phyloP scores from a whole-genome alignment of 495 filamentous ascomycete species.

The Lentithecium fluviatile region DNA sequence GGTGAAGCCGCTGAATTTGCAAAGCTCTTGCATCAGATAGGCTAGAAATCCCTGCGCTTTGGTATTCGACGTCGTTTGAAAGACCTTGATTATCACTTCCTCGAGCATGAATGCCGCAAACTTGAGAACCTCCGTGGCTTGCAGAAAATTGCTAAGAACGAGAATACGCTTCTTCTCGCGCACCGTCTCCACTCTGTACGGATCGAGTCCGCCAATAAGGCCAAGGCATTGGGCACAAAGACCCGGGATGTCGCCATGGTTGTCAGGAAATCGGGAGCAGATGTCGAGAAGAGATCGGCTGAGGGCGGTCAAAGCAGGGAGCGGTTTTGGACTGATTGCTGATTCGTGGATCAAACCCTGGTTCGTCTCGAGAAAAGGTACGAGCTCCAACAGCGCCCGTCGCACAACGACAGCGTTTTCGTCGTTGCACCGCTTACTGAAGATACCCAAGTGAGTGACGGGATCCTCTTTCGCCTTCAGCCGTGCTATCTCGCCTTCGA shows the following conservation, averaged over 20 bases:
- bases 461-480: slow-evolving; percentile 62
- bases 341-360: slow-evolving; percentile 79
- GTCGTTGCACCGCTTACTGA: slow-evolving; percentile 69
- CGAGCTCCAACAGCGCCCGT: slow-evolving; percentile 74
- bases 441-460: slow-evolving; percentile 63
- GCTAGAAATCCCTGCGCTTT: slow-evolving; percentile 85
- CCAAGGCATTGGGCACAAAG: slow-evolving; percentile 79
- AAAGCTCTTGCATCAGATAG: slow-evolving; percentile 88
- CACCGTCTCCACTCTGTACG: slow-evolving; percentile 79
- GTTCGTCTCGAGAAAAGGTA: slow-evolving; percentile 66
- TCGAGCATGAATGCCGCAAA: slow-evolving; percentile 85
- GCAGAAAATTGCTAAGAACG: slow-evolving; percentile 79
- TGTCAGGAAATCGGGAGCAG: slow-evolving; percentile 71
- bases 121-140: slow-evolving; percentile 74
- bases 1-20: slow-evolving; percentile 70
- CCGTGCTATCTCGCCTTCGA: slow-evolving; percentile 61
- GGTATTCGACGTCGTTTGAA: slow-evolving; percentile 82
- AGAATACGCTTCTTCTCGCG: slow-evolving; percentile 77
- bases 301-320: slow-evolving; percentile 67
- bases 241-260: slow-evolving; percentile 62
- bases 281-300: slow-evolving; percentile 79
- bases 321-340: slow-evolving; percentile 81
- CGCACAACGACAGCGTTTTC: slow-evolving; percentile 82
- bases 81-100: slow-evolving; percentile 83
- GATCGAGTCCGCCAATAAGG: slow-evolving; percentile 84